Evolutionary conservation across 176 grass and related monocot species (phyloP).

Genomic region (Musa troglodytarum): DNA sequence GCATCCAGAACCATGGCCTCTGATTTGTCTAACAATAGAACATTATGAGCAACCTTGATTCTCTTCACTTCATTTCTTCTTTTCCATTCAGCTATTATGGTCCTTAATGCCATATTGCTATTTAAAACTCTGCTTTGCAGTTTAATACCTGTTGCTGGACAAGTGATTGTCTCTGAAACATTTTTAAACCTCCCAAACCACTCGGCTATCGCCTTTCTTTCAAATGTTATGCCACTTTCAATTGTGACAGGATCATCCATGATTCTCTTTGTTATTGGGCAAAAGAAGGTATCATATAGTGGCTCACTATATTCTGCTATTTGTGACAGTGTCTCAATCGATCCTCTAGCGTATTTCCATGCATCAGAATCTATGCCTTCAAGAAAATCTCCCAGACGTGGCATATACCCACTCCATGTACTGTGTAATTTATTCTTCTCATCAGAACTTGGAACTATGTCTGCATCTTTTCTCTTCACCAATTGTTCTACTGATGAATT

Average conservation of each 20-base stretch:
- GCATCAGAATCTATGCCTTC: slow-evolving; percentile 40
- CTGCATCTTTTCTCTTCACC: background rate
- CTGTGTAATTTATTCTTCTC: slow-evolving; percentile 12
- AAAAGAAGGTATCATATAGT: slow-evolving; percentile 84
- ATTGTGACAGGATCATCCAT: slow-evolving; percentile 79
- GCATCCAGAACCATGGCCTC: slow-evolving; percentile 36
- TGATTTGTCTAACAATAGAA: slow-evolving; percentile 35
- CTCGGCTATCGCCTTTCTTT: slow-evolving; percentile 62
- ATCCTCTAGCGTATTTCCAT: slow-evolving; percentile 28
- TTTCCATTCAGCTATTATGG: slow-evolving; percentile 71
- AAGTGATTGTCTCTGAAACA: slow-evolving; percentile 40
- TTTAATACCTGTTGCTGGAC: slow-evolving; percentile 58
- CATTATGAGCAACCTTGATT: slow-evolving; percentile 48
- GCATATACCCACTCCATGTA: slow-evolving; percentile 31
- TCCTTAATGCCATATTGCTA: slow-evolving; percentile 55
- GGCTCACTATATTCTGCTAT: slow-evolving; percentile 68
- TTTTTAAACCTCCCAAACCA: slow-evolving; percentile 48
- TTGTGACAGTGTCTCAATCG: slow-evolving; percentile 30
- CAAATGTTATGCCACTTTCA: slow-evolving; percentile 79
- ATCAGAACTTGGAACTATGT: slow-evolving; percentile 1
- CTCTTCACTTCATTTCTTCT: slow-evolving; percentile 55
- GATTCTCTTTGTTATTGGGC: slow-evolving; percentile 71
- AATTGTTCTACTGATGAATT: background rate
- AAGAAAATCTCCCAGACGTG: slow-evolving; percentile 53
- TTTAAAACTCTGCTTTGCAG: slow-evolving; percentile 53